phyloP scores from a whole-genome alignment of 208 protist species.

The Leishmania turanica region DNA sequence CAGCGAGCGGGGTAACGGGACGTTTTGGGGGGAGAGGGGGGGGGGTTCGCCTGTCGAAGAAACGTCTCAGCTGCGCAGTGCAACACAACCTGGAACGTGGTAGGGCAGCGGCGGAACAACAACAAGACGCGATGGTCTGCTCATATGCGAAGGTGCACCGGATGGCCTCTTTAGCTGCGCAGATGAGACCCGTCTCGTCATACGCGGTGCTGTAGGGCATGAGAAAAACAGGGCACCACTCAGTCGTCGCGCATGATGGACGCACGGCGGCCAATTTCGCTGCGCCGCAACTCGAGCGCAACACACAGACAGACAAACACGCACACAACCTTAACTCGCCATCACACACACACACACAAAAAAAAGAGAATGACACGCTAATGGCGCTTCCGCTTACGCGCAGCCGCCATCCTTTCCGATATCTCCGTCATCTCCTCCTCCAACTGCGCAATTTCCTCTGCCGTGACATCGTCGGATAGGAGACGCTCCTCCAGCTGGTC shows the following conservation, averaged over 20 bases:
- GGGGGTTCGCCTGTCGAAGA: not conserved
- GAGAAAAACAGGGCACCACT: not conserved
- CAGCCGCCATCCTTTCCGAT: conserved; percentile 35
- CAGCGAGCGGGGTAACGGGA: not conserved
- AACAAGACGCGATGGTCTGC: not conserved
- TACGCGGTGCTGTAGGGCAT: not conserved
- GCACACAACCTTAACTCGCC: not conserved
- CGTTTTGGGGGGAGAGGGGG: not conserved
- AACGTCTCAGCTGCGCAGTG: not conserved
- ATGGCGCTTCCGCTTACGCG: conserved; percentile 20
- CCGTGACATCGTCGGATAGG: conserved; percentile 65
- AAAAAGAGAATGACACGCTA: not conserved
- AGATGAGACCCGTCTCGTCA: not conserved
- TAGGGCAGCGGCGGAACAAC: not conserved
- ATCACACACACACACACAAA: not conserved
- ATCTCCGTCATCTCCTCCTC: conserved; percentile 84
- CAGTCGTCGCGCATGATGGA: not conserved
- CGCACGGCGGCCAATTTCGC: not conserved
- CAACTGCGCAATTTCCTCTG: conserved; percentile 71
- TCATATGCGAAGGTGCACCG: no score
- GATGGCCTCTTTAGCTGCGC: not conserved
- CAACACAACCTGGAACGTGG: not conserved
- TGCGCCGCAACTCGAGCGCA: not conserved
- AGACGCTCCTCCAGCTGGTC: conserved; percentile 74
- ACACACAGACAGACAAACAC: not conserved